Evolutionary conservation across 768 basidiomycete genomes (phyloP).

Genomic region (Phlebiopsis flavidoalba): DNA sequence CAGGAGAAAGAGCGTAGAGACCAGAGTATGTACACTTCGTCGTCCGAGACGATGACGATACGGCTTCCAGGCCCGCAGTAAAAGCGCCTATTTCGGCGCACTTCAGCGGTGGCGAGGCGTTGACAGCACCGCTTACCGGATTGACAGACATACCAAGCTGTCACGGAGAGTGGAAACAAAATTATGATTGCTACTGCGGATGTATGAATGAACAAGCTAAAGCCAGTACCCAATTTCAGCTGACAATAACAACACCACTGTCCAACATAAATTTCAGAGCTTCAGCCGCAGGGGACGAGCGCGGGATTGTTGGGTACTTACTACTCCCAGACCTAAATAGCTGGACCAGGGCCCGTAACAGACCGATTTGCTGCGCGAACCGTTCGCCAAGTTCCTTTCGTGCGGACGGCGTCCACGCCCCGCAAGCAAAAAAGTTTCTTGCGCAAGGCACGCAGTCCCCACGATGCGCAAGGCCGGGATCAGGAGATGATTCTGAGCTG

Average conservation of each 20-base stretch:
- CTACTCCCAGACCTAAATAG: conserved; percentile 40
- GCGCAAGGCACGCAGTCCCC: conserved; percentile 68
- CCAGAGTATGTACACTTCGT: neutral
- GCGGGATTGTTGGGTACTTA: conserved; percentile 32
- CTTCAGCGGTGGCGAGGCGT: neutral
- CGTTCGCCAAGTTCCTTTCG: conserved; percentile 44
- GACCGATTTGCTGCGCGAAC: conserved; percentile 44
- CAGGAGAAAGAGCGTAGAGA: neutral
- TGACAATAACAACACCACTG: conserved; percentile 17
- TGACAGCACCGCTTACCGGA: neutral
- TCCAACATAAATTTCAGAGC: conserved; percentile 39
- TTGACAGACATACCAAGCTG: neutral
- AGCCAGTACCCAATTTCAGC: neutral
- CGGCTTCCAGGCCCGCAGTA: conserved; percentile 6
- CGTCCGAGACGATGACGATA: conserved; percentile 3
- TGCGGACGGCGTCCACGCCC: conserved; percentile 36
- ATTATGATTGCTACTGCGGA: neutral
- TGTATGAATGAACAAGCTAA: neutral
- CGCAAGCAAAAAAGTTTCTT: conserved; percentile 60
- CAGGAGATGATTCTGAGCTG: conserved; percentile 20
- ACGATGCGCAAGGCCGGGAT: conserved; percentile 70
- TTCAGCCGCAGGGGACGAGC: conserved; percentile 45
- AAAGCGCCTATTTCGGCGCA: neutral
- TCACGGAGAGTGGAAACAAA: neutral
- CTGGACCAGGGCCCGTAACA: conserved; percentile 47